A percentile compares a stretch with the other conserved stretches of the same genome.
Evolutionary conservation across 164 flowering plant genomes (phyloP).

Genomic region (Liquidambar formosana): DNA sequence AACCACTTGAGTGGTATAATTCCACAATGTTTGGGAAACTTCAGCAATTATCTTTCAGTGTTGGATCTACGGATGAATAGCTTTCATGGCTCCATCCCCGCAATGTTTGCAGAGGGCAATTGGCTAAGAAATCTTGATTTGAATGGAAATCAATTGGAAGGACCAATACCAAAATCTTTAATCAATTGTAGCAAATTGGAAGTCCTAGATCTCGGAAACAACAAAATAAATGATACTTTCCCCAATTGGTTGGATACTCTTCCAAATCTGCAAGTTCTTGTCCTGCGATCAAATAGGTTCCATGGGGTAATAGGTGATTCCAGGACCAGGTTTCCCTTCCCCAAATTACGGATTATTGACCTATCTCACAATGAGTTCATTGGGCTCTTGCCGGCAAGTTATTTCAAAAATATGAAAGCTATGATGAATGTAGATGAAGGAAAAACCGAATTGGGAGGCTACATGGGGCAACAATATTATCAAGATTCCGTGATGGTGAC

Average conservation of each 20-base stretch:
- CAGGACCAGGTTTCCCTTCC: no score
- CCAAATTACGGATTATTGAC: slow-evolving; percentile 4
- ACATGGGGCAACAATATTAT: not conserved
- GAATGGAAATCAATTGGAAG: not conserved
- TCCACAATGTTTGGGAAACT: not conserved
- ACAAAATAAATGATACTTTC: slow-evolving; percentile 3
- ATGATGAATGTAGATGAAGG: not conserved
- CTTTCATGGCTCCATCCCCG: not conserved
- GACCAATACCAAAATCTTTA: not conserved
- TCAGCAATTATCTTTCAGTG: not conserved
- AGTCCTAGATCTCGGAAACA: not conserved
- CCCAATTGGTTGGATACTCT: slow-evolving; percentile 7
- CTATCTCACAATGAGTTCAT: slow-evolving; percentile 9
- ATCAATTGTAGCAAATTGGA: not conserved
- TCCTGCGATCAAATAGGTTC: slow-evolving; percentile 6
- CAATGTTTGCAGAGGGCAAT: not conserved
- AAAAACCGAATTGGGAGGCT: not conserved
- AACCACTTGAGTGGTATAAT: not conserved
- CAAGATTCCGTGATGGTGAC: not conserved
- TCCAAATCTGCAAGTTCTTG: slow-evolving; percentile 1
- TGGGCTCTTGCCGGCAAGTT: slow-evolving; percentile 7
- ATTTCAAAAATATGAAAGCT: not conserved
- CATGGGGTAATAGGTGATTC: not conserved
- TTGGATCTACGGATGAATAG: not conserved
- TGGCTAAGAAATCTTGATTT: not conserved